Base-by-base conservation (phyloP, 2,329 filamentous ascomycete species). In the Scopulariopsis brevicaulis region DNA sequence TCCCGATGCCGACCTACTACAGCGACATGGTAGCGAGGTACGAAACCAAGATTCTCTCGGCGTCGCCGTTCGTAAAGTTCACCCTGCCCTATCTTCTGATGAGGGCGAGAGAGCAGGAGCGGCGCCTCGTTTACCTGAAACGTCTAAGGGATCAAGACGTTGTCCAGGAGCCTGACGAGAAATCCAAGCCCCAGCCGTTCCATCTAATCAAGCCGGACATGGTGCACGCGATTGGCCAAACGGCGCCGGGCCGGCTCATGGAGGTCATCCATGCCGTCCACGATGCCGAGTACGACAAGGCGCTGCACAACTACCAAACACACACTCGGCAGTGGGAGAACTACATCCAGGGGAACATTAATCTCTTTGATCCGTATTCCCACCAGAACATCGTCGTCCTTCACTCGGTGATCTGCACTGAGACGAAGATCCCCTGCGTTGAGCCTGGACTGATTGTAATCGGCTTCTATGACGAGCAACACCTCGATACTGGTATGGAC, bases 311-410 rank as follows among this genome's bases (percentile, higher is more conserved):
- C 64, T 99, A 97, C 68, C 84, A 91, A 69, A 96, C 90, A 0
- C 93, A 97, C 68, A 96, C 91, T 59, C 84, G 90, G 34, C 92
- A 96, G 64, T 99, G 94, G 94, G 94, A 99, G 68, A 89, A 90
- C 32, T 96, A 96, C 65, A 86, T 96, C 24, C 85, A 93, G 55
- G 90, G 90, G 15, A 95, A 94, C 63, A 77, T 88, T 35, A 88
- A 95, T 66, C 79, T 97, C 1, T 99, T 96, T 64, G 91, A 99
- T 67, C 94, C 95, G 0, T 94, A 91, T 67, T 89, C 90, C 0
- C 95, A 99, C 67, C 94, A 99, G 66, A 96, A 94, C 66, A 96
- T 99, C 60, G 90, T 95, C 12, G 89, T 97, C 1, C 75, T 99
- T 10, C 95, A 95, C 71, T 97, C 93, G 18, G 84, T 94, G 25